phyloP scores from a whole-genome alignment of 768 basidiomycete species.

The Coprinellus aureogranulatus region DNA sequence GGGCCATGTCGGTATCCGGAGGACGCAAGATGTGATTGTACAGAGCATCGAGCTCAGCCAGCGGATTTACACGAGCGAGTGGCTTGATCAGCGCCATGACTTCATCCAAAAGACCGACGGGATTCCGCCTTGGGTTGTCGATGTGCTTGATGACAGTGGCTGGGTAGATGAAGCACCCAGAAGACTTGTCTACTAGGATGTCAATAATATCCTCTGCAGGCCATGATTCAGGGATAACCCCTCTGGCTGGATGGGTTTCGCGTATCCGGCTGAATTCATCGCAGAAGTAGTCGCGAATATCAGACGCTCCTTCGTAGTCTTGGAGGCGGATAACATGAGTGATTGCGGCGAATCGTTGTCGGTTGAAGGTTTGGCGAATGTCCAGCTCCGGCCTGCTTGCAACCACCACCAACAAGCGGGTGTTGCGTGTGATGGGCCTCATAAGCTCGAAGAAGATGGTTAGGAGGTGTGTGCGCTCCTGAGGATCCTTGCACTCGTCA shows the following conservation, averaged over 20 bases:
- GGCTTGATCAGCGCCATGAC: background rate
- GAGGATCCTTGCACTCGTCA: background rate
- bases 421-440: background rate
- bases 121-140: background rate
- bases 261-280: background rate
- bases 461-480: background rate
- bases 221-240: background rate
- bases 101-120: background rate
- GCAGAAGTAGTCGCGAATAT: background rate
- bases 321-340: background rate
- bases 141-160: background rate
- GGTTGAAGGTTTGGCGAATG: background rate
- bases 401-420: background rate
- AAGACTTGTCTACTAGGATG: background rate
- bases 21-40: no score
- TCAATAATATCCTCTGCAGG: conserved; percentile 1
- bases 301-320: background rate
- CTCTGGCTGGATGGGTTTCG: background rate
- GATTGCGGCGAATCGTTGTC: background rate
- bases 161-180: conserved; percentile 4
- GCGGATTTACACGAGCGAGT: no score
- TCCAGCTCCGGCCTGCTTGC: conserved; percentile 6
- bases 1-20: no score
- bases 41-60: no score
- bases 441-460: background rate